Evolutionary conservation across 371 early-diverging fungal genomes (phyloP).

Genomic region (Mucor circinelloides): DNA sequence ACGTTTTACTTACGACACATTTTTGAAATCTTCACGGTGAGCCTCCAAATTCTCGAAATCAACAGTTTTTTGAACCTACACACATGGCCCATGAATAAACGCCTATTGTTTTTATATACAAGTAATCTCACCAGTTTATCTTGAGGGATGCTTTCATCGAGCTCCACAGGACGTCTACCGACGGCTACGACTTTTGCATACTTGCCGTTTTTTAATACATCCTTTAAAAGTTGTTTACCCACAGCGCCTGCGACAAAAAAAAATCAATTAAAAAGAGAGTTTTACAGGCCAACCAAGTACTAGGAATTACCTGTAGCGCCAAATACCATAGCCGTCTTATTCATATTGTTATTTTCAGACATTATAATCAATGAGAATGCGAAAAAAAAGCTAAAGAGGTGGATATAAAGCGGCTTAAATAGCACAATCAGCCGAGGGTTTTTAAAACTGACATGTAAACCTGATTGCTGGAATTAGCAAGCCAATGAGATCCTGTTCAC

Average conservation of each 20-base stretch:
- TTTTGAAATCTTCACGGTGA: conserved; percentile 39
- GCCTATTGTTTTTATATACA: not conserved
- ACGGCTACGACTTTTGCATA: conserved; percentile 67
- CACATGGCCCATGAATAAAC: not conserved
- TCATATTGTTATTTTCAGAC: conserved; percentile 2
- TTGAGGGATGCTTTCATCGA: conserved; percentile 57
- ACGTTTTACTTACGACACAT: conserved; percentile 36
- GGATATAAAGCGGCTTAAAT: not conserved
- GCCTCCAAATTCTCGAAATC: conserved; percentile 54
- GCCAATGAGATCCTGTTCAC: no score
- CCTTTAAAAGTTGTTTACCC: conserved; percentile 67
- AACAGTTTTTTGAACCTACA: conserved; percentile 44
- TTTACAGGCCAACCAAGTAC: not conserved
- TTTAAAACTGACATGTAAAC: no score
- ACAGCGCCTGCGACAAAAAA: conserved; percentile 62
- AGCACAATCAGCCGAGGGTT: no score
- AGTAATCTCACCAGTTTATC: conserved; percentile 49
- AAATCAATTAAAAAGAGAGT: not conserved
- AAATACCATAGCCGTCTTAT: conserved; percentile 20
- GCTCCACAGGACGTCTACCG: conserved; percentile 58
- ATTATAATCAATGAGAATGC: not conserved
- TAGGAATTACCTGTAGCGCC: conserved; percentile 28
- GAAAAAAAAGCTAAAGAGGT: not conserved
- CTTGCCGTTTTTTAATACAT: conserved; percentile 57
- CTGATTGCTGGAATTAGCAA: no score